These are phyloP conservation scores for Entonaema liquescens DNA, from an alignment of 495 filamentous ascomycete species.

Conservation along the genomic window DNA sequence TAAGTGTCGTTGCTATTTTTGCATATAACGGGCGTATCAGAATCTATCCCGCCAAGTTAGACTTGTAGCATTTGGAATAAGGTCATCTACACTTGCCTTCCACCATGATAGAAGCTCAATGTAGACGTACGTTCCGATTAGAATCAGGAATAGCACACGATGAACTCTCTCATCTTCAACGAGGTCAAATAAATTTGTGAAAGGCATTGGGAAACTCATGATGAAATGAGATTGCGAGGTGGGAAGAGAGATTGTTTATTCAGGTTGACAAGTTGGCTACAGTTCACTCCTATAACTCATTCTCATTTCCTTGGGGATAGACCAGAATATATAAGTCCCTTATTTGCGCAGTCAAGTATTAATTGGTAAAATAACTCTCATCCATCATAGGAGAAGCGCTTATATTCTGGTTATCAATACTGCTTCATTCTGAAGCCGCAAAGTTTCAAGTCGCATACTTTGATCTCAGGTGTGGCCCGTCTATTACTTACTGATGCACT, in stretches of 20 bases:
- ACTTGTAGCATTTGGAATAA: neutral
- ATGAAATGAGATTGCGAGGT: too few species aligned
- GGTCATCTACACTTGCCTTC: neutral
- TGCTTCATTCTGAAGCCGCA: too few species aligned
- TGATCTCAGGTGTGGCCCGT: too few species aligned
- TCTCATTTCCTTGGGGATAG: neutral
- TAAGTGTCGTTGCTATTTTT: neutral
- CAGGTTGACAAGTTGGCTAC: neutral
- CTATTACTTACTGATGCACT: too few species aligned
- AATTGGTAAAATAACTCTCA: neutral
- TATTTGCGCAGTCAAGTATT: neutral
- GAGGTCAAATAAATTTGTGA: neutral
- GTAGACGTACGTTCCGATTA: neutral
- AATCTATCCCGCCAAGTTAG: neutral
- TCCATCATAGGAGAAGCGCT: neutral
- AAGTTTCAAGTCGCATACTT: too few species aligned
- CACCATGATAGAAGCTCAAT: neutral
- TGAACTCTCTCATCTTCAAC: neutral
- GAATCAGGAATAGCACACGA: neutral
- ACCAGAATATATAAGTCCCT: neutral
- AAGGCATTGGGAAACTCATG: neutral
- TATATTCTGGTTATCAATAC: too few species aligned
- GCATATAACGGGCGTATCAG: neutral
- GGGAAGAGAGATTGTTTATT: too few species aligned
- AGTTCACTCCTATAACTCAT: neutral